phyloP scores from a whole-genome alignment of 768 basidiomycete species.

The Leccinum fibrillosum region DNA sequence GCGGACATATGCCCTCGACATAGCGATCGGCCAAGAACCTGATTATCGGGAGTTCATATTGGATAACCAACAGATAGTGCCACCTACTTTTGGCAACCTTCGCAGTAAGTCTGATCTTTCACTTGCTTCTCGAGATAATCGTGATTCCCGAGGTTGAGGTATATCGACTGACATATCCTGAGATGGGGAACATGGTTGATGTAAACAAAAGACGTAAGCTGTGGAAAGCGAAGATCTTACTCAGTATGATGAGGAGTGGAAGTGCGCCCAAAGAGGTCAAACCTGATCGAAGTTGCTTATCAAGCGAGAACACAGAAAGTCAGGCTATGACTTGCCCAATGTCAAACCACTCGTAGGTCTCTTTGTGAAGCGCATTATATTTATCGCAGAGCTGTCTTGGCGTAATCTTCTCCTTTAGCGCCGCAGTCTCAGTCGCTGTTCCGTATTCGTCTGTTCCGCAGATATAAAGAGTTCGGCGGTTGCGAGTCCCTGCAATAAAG shows the following conservation, averaged over 20 bases:
- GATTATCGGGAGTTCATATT: constrained; percentile 5
- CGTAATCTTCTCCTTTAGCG: constrained; percentile 80
- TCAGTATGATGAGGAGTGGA: constrained; percentile 87
- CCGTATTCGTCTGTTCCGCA: constrained; percentile 99
- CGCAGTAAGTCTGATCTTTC: constrained; percentile 93
- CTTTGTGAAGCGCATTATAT: constrained; percentile 83
- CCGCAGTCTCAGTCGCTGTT: constrained; percentile 98
- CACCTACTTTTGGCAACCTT: constrained; percentile 78
- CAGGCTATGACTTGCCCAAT: constrained; percentile 57
- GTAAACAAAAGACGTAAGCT: neutral
- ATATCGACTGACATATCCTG: constrained; percentile 91
- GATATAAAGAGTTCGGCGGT: constrained; percentile 87
- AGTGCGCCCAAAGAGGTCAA: constrained; percentile 95
- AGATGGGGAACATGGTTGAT: neutral
- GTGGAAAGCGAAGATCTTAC: constrained; percentile 40
- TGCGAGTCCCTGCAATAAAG: constrained; percentile 52
- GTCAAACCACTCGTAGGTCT: constrained; percentile 97
- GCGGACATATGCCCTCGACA: constrained; percentile 96
- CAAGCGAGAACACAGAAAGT: neutral
- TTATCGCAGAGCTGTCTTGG: constrained; percentile 85
- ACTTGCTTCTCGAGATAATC: constrained; percentile 76
- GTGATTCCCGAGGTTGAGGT: constrained; percentile 77
- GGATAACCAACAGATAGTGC: neutral
- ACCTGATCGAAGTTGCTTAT: constrained; percentile 43
- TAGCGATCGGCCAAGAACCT: constrained; percentile 97